A percentile compares a stretch with the other conserved stretches of the same genome.
Evolutionary conservation across 2,329 filamentous ascomycete genomes (phyloP).

Genomic region (Stromatinia cepivora): DNA sequence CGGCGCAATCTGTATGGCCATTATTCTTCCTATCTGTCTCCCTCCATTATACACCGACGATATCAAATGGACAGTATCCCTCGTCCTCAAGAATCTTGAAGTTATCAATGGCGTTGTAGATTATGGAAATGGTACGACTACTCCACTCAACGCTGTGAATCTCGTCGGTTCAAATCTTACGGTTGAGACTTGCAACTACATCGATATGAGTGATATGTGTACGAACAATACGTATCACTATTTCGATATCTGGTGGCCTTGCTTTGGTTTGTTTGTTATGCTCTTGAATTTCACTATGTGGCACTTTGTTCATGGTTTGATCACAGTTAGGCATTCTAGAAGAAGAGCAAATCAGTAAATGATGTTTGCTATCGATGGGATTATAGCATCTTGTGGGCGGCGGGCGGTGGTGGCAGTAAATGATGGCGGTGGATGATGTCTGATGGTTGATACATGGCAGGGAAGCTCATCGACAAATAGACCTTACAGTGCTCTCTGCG

Average conservation of each 20-base stretch:
- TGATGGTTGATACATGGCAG: background rate
- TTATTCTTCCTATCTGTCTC: background rate
- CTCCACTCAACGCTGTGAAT: background rate
- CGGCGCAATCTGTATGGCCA: background rate
- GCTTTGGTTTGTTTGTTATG: background rate
- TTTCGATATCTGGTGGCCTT: background rate
- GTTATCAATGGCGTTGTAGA: background rate
- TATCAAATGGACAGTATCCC: background rate
- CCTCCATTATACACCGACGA: background rate
- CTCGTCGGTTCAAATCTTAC: constrained; percentile 2
- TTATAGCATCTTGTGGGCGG: background rate
- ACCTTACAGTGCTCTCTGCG: too few relatives aligned
- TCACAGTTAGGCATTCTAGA: background rate
- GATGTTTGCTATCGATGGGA: too few relatives aligned
- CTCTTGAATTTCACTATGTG: background rate
- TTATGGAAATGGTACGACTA: background rate
- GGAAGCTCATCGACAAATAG: background rate
- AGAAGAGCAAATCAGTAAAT: background rate
- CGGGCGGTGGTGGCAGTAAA: too few relatives aligned
- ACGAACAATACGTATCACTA: background rate
- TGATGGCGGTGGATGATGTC: too few relatives aligned
- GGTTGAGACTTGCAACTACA: background rate
- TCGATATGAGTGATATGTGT: background rate
- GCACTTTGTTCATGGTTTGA: background rate
- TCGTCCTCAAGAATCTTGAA: background rate